Base-by-base conservation (phyloP, 1,284 basidiomycete genomes). In the Moesziomyces antarcticus region DNA sequence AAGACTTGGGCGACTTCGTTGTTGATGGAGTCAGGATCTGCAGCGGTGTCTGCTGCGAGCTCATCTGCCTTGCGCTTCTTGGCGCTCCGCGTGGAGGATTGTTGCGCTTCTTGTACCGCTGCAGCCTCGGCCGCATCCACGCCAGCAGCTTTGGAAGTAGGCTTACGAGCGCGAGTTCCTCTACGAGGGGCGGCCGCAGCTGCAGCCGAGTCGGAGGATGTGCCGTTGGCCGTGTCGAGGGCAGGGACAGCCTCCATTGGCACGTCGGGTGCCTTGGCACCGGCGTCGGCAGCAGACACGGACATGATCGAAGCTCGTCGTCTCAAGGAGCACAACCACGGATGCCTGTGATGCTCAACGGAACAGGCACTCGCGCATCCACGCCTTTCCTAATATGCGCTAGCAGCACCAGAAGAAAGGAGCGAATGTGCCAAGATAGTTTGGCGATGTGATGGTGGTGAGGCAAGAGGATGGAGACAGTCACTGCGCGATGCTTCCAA, bases 21-120 rank as follows among this genome's bases (percentile, higher is more conserved):
- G 35, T 63, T 46, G 50, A 62, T 60, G 18, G 46, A 40, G 22
- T 60, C 58, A 45, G 46, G 46, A 24, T 43, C 50, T 18, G 25
- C 25, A 3, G 33, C 45, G 44, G 51, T 16, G 24, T 58, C 51
- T n/a, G 52, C 45, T 33, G 40, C 37, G n/a, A 42, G 22, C 27
- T 62, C 66, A 18, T 59, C 66, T 11, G 56, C 66, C 25, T 69
- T 69, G 11, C 66, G 59, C 52, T 63, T 69, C 41, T 49, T 53
- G 35, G 25, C 25, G 10, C 56, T 40, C 51, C 60, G 59, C 25
- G 60, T 18, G 16, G 22, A 40, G 22, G 43, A 16, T 27, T 35
- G 58, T 50, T 53, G 54, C 21, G 43, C 20, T 24, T 21, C 47
- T 8, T 43, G 25, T 13, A 35, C 30, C 5, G 30, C 37, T 20